These are phyloP conservation scores for Arctium minus DNA, from an alignment of 129 eudicot genomes.

Conservation along the genomic window DNA sequence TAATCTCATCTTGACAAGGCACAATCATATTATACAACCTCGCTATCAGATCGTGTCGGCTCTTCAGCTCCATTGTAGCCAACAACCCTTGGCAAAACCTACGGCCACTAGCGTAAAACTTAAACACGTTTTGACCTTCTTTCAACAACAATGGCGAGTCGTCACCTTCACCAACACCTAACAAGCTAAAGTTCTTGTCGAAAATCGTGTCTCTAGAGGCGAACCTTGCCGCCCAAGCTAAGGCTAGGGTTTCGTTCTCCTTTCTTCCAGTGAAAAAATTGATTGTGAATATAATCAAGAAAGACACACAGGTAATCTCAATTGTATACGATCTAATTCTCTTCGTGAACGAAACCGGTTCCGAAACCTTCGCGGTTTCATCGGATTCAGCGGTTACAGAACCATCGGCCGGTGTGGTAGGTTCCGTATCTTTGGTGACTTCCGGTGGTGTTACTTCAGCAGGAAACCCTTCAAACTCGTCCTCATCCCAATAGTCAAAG, in stretches of 20 bases:
- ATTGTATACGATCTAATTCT: conserved; percentile 29
- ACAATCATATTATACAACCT: conserved; percentile 74
- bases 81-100: conserved; percentile 78
- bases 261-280: conserved; percentile 70
- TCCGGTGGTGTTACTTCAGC: conserved; percentile 29
- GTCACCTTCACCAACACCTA: conserved; percentile 83
- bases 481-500: conserved; percentile 90
- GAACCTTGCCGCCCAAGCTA: conserved; percentile 82
- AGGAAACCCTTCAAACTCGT: conserved; percentile 89
- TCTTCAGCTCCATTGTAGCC: conserved; percentile 87
- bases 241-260: conserved; percentile 77
- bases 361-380: background rate
- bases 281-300: conserved; percentile 50
- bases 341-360: background rate
- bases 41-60: conserved; percentile 81
- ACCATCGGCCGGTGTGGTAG: conserved; percentile 11
- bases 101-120: conserved; percentile 85
- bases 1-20: conserved; percentile 81
- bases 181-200: conserved; percentile 76
- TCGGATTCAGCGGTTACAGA: background rate
- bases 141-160: conserved; percentile 81
- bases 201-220: conserved; percentile 59
- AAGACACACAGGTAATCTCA: conserved; percentile 47
- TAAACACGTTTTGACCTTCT: conserved; percentile 81
- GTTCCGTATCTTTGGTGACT: conserved; percentile 18